Base-by-base conservation (phyloP, 345 rosid genomes). In the Draba incana region DNA sequence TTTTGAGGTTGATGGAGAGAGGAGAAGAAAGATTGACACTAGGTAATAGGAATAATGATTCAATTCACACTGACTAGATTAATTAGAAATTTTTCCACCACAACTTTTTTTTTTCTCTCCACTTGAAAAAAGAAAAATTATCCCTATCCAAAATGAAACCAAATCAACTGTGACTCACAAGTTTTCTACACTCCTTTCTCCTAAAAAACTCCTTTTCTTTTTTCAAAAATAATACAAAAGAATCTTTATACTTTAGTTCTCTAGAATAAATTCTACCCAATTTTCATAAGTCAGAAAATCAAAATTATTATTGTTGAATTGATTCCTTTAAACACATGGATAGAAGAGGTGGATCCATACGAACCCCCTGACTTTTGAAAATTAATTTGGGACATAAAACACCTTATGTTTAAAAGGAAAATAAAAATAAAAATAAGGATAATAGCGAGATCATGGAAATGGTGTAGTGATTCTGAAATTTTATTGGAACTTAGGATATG, bases 401-500 rank as follows among this genome's bases (percentile, higher is more conserved):
- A 35, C 10, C 10, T 8, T 8, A 35, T 50, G 8, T 35, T 8
- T 35, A 1, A 35, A 35, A 3, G 39, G 8, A 35, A 35, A 35
- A 6, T 8, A 35, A 35, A 8, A 35, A 35, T 7, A 35, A 4
- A 33, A 33, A 35, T 14, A 43, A 66, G 62, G 72, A 74, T 74
- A 74, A 74, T 59, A 54, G 12, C 10, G 37, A 44, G 28, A 59
- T 66, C 42, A 42, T 45, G 54, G 10, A 54, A 44, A 35, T 62
- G 57, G 66, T 72, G 68, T 59, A 35, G 13, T 59, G 55, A 16
- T 66, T 66, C 72, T 74, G 44, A 74, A 50, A 47, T 74, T 43
- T 66, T 44, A 74, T 74, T 74, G 77, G 77, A 68, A 74, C 57
- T 66, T 74, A 66, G 77, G 77, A 74, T 74, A 33, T 74, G 68